Conservation (phyloP, 1,284 basidiomycete genomes). For the Leccinum glutinopallens region DNA sequence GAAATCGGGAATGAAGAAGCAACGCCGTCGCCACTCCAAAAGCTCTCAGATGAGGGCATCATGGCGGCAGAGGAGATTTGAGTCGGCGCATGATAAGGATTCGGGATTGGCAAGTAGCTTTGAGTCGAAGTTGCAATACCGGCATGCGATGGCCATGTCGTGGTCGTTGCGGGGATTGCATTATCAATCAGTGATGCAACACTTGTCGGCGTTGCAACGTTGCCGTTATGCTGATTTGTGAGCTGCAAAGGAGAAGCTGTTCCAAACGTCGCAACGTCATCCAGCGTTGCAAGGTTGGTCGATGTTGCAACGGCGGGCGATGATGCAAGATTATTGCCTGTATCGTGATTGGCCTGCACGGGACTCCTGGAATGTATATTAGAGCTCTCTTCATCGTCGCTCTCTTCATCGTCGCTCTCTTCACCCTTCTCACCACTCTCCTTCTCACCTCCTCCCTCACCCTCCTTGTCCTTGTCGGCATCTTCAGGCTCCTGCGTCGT, state of each 20-base stretch:
- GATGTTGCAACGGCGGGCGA: not conserved
- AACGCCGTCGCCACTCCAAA: not conserved
- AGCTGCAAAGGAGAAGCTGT: not conserved
- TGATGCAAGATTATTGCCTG: not conserved
- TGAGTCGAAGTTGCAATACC: not conserved
- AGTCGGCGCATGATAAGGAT: not conserved
- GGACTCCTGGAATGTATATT: not conserved
- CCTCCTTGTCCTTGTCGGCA: not conserved
- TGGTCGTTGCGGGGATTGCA: not conserved
- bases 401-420: not conserved
- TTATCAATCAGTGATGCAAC: not conserved
- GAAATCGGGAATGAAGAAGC: not conserved
- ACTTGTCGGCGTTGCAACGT: not conserved
- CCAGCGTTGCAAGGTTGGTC: not conserved
- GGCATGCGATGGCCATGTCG: not conserved
- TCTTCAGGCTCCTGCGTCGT: not conserved
- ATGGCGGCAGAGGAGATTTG: not conserved
- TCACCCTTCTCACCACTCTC: not conserved
- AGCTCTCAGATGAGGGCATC: not conserved
- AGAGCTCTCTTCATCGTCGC: not conserved
- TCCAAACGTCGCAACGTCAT: not conserved
- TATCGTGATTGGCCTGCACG: not conserved
- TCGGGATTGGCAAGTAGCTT: not conserved
- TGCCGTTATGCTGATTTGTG: not conserved
- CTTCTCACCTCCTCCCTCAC: not conserved